Percentiles rank a stretch among this genome's conserved stretches.
Conservation (phyloP, 345 rosid genomes). For the Lumnitzera racemosa region DNA sequence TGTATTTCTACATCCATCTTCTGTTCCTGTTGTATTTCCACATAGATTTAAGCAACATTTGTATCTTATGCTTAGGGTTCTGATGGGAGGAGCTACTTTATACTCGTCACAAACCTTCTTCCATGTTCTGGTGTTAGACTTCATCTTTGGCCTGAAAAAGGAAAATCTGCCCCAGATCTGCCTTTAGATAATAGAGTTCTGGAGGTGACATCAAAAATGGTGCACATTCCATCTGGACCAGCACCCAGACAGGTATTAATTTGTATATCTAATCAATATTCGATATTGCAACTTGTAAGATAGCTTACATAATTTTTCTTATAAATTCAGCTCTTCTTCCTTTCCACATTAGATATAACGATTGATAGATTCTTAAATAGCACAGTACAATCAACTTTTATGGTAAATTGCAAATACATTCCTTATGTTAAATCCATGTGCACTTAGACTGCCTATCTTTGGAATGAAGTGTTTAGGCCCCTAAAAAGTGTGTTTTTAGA, state of each 20-base stretch:
- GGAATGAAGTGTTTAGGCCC: too few relatives aligned
- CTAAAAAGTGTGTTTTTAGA: too few relatives aligned
- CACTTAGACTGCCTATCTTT: too few relatives aligned
- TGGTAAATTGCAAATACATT: too few relatives aligned
- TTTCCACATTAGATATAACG: too few relatives aligned
- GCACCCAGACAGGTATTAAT: constrained; percentile 82
- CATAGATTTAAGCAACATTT: not conserved
- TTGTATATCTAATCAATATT: not conserved
- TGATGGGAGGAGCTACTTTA: constrained; percentile 70
- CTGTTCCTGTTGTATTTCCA: not conserved
- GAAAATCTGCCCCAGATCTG: constrained; percentile 34
- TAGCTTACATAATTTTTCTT: too few relatives aligned
- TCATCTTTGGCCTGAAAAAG: constrained; percentile 92
- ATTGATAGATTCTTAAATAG: too few relatives aligned
- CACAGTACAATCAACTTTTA: too few relatives aligned
- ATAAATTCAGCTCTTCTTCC: too few relatives aligned
- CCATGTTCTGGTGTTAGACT: constrained; percentile 94
- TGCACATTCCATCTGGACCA: constrained; percentile 88
- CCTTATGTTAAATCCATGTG: too few relatives aligned
- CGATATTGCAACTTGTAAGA: too few relatives aligned
- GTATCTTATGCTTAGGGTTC: constrained; percentile 53
- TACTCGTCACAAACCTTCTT: constrained; percentile 89
- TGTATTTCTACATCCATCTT: too few relatives aligned
- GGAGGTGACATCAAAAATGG: constrained; percentile 94
- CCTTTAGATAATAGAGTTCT: constrained; percentile 51